A percentile compares a stretch with the other conserved stretches of the same genome.
phyloP scores from a whole-genome alignment of 306 rosid species.

The Benincasa hispida region DNA sequence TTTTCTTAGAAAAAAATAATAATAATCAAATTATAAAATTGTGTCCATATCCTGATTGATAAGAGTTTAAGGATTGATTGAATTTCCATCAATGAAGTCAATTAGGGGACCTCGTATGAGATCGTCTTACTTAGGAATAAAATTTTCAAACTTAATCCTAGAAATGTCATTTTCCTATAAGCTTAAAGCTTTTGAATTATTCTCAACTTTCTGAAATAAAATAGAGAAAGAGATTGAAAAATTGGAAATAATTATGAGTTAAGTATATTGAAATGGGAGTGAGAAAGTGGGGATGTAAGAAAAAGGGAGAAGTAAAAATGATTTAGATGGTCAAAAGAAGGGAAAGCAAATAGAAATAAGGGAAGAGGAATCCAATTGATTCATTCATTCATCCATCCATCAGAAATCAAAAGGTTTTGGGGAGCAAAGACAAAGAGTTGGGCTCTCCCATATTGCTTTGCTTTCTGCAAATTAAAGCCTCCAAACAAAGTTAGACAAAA shows the following conservation, averaged over 20 bases:
- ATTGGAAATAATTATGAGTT: not conserved
- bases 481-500: not conserved
- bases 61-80: no score
- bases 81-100: no score
- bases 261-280: not conserved
- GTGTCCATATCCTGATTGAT: no score
- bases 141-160: no score
- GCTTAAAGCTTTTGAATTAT: no score
- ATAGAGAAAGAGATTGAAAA: not conserved
- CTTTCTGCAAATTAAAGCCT: not conserved
- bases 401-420: not conserved
- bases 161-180: no score
- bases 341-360: not conserved
- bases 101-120: no score
- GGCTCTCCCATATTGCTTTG: constrained; percentile 4
- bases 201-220: not conserved
- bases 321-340: constrained; percentile 3
- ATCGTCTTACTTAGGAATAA: no score
- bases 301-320: not conserved
- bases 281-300: not conserved
- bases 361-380: not conserved
- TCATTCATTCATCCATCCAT: not conserved
- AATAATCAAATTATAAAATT: no score
- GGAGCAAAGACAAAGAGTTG: constrained; percentile 9
- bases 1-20: no score